Conservation (phyloP, 306 rosid genomes). For the Acacia acuminata region DNA sequence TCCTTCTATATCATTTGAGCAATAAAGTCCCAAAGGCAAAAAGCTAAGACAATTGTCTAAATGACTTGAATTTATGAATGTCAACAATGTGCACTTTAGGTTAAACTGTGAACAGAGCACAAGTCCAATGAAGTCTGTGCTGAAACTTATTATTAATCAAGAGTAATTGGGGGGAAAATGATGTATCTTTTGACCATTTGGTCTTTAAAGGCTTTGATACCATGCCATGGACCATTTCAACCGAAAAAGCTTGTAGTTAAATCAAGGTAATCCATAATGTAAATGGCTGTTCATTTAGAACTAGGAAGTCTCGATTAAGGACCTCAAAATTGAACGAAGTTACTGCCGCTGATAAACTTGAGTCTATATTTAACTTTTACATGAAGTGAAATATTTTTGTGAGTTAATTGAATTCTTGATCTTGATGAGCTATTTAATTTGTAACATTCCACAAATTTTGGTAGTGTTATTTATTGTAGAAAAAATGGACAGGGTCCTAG, state of each 20-base stretch:
- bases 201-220: not conserved
- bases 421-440: not conserved
- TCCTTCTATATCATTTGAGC: not conserved
- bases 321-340: not conserved
- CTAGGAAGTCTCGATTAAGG: not conserved
- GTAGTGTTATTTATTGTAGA: not conserved
- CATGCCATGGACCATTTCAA: not conserved
- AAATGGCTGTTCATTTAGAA: not conserved
- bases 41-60: not conserved
- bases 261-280: not conserved
- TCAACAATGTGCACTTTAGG: not conserved
- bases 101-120: not conserved
- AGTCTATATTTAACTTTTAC: not conserved
- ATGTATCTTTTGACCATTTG: not conserved
- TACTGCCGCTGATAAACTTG: not conserved
- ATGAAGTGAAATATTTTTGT: not conserved
- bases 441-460: not conserved
- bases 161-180: not conserved
- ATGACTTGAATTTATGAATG: not conserved
- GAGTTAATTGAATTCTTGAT: not conserved
- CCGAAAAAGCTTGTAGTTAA: not conserved
- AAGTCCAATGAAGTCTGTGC: not conserved
- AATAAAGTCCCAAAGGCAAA: not conserved
- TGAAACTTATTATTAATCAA: not conserved
- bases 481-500: not conserved